Base-by-base conservation (phyloP, 805 yeast genomes). In the Metschnikowia corniflorae region DNA sequence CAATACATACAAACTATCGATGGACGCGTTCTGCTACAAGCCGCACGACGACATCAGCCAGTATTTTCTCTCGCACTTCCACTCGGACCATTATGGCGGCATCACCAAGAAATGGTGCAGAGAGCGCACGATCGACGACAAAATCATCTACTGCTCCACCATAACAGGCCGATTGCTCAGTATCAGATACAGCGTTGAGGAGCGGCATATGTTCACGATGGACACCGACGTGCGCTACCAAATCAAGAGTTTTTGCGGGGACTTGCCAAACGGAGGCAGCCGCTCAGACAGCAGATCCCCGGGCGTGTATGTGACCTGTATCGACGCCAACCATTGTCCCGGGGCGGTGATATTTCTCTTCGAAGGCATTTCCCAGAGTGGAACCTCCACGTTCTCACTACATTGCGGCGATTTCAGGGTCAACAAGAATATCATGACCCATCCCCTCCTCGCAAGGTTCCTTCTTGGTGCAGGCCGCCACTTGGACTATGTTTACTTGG, bases 341-440 rank as follows among this genome's bases (percentile, higher is more conserved):
- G 98, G 98, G 2, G 86, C 97, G 3, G 86, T 78, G 0, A 74
- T 93, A 0, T 84, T 89, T 42, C 59, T 88, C 9, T 83, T 86
- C 50, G 82, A 80, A 49, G 60, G 71, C 3, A 56, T 55, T 14
- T 46, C 63, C 0, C 30, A 37, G n/a, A 47, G 43, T 4, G 56
- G 58, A 0, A 35, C 44, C 1, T 38, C 41, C 3, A 54, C 58
- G 13, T 60, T 60, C 27, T 67, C 71, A 4, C 60, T 93, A 21
- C 98, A 93, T 57, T 88, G 97, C 35, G 98, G 98, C 2, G 98
- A 93, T 61, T 93, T 91, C 53, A 65, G 98, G 39, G 87, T 88
- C 8, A 73, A 74, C 44, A 59, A 61, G 23, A 49, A 53, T 4
- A 79, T 85, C 59, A 57, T 82, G 12, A 43, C 50, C 3, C 67